Evolutionary conservation across 768 basidiomycete species (phyloP).

Genomic region (Omphalotus guepiniiformis): DNA sequence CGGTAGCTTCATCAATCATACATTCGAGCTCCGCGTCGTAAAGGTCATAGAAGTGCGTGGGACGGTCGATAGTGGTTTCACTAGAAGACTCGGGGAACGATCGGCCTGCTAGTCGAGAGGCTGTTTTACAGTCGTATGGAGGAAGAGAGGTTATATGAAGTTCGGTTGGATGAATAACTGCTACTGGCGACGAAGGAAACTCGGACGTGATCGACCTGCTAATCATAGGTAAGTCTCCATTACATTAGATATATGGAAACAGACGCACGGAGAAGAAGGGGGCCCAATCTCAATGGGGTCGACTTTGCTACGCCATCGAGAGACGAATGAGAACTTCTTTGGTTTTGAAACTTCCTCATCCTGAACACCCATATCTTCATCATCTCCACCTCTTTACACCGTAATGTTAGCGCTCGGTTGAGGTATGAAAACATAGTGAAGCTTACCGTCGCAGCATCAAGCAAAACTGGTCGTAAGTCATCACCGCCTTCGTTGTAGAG

Average conservation of each 20-base stretch:
- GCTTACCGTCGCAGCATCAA: neutral
- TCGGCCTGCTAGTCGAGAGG: neutral
- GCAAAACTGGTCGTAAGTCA: neutral
- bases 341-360: neutral
- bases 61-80: neutral
- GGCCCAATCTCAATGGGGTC: neutral
- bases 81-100: neutral
- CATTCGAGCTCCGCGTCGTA: slow-evolving; percentile 7
- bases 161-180: neutral
- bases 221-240: neutral
- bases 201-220: neutral
- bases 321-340: neutral
- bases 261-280: slow-evolving; percentile 5
- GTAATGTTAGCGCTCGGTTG: neutral
- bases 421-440: neutral
- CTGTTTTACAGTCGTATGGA: neutral
- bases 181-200: slow-evolving; percentile 6
- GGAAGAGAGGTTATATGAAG: slow-evolving; percentile 6
- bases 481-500: neutral
- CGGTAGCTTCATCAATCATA: slow-evolving; percentile 4
- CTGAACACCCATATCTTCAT: neutral
- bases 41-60: slow-evolving; percentile 3
- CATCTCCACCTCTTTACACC: neutral
- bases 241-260: neutral
- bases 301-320: slow-evolving; percentile 1